These are phyloP conservation scores for Phalaenopsis aphrodite DNA, from an alignment of 106 monocot genomes.

Conservation along the genomic window DNA sequence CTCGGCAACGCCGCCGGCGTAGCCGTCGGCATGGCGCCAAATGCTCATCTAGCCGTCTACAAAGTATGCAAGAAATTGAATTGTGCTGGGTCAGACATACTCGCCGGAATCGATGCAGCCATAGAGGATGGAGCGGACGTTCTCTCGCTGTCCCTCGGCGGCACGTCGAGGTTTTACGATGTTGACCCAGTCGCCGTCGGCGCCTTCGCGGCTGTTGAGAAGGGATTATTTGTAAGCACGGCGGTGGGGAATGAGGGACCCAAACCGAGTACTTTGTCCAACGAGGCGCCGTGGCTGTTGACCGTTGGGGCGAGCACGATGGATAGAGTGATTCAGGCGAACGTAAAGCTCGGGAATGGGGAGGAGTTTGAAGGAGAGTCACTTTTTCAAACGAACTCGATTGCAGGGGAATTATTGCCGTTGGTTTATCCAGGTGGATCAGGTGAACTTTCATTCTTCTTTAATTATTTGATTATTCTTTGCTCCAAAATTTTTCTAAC, in stretches of 20 bases:
- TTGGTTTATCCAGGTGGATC: constrained; percentile 21
- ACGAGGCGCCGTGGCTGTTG: constrained; percentile 46
- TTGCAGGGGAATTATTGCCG: not conserved
- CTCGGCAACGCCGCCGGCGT: constrained; percentile 13
- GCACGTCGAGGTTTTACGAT: constrained; percentile 10
- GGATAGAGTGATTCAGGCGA: constrained; percentile 13
- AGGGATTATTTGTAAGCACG: constrained; percentile 37
- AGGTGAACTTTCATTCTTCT: not conserved
- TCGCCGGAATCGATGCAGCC: constrained; percentile 27
- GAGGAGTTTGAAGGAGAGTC: constrained; percentile 18
- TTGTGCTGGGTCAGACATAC: constrained; percentile 12
- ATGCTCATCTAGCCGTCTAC: constrained; percentile 38
- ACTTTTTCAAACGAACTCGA: constrained; percentile 1
- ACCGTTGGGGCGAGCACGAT: constrained; percentile 42
- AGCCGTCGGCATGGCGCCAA: constrained; percentile 32
- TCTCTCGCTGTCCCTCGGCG: constrained; percentile 41
- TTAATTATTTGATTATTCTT: too few species aligned
- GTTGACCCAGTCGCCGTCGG: constrained; percentile 23
- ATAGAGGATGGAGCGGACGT: constrained; percentile 27
- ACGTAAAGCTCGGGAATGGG: constrained; percentile 23
- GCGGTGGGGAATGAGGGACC: constrained; percentile 48
- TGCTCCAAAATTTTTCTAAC: too few species aligned
- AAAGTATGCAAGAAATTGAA: constrained; percentile 15
- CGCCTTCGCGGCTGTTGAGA: constrained; percentile 23
- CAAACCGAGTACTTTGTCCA: constrained; percentile 1